Conservation (phyloP, 2,329 filamentous ascomycete species). For the Fusarium scirpi region DNA sequence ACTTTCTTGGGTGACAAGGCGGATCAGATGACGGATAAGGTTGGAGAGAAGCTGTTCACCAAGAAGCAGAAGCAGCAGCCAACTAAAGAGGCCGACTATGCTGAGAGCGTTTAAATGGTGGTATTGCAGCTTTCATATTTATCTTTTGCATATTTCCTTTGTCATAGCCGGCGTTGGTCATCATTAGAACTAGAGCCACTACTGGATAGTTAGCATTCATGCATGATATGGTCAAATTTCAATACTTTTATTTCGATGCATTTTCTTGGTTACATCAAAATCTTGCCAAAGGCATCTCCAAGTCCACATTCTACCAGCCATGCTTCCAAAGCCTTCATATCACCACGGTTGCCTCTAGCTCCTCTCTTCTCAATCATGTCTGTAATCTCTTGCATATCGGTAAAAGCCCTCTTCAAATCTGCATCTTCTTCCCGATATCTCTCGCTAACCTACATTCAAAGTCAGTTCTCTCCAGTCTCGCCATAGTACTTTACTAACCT, state of each 20-base stretch:
- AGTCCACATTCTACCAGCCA: slow-evolving; percentile 57
- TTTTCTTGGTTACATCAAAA: slow-evolving; percentile 35
- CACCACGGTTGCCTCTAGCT: slow-evolving; percentile 61
- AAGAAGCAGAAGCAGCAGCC: slow-evolving; percentile 51
- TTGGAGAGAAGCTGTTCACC: slow-evolving; percentile 54
- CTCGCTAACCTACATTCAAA: slow-evolving; percentile 59
- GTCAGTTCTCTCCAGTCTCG: neutral
- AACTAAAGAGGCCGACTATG: slow-evolving; percentile 41
- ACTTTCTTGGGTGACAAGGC: slow-evolving; percentile 57
- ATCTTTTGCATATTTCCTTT: slow-evolving; percentile 12
- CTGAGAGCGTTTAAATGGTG: slow-evolving; percentile 47
- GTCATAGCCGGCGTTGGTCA: slow-evolving; percentile 29
- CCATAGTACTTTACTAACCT: slow-evolving; percentile 49
- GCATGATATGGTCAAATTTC: neutral
- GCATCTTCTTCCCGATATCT: slow-evolving; percentile 57
- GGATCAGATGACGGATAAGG: slow-evolving; percentile 54
- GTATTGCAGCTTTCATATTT: neutral
- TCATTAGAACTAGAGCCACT: slow-evolving; percentile 6
- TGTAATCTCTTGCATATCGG: slow-evolving; percentile 69
- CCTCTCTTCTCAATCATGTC: slow-evolving; percentile 61
- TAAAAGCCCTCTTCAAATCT: slow-evolving; percentile 57
- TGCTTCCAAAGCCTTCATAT: slow-evolving; percentile 65
- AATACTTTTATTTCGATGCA: neutral
- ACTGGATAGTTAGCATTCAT: neutral
- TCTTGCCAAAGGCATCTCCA: slow-evolving; percentile 45